Conservation (phyloP, 257 asterid species). For the Haberlea rhodopensis region DNA sequence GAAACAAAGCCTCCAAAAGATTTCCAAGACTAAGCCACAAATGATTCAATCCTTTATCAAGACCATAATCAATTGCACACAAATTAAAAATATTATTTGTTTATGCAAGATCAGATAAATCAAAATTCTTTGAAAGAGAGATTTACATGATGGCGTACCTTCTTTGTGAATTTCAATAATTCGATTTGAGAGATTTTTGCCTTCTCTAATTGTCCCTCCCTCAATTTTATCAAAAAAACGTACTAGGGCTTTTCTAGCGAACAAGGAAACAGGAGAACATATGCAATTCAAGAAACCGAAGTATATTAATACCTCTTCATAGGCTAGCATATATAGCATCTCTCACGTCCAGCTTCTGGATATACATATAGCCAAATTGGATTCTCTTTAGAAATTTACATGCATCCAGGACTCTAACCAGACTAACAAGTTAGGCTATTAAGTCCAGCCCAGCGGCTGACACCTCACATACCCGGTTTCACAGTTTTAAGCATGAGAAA, state of each 20-base stretch:
- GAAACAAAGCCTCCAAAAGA: neutral
- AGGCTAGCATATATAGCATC: neutral
- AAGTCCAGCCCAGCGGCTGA: too few species aligned
- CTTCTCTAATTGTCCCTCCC: slow-evolving; percentile 67
- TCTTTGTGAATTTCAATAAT: slow-evolving; percentile 65
- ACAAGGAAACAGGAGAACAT: slow-evolving; percentile 15
- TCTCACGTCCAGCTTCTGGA: neutral
- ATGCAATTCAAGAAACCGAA: neutral
- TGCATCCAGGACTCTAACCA: too few species aligned
- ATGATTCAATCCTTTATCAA: neutral
- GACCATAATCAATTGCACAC: neutral
- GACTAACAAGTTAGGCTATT: too few species aligned
- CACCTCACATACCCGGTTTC: too few species aligned
- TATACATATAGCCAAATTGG: neutral
- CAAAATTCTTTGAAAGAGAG: neutral
- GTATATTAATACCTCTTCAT: neutral
- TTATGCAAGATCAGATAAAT: neutral
- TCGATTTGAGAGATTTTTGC: slow-evolving; percentile 56
- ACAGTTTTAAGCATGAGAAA: too few species aligned
- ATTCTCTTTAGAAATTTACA: too few species aligned
- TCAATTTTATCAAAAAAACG: slow-evolving; percentile 76
- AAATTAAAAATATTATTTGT: neutral
- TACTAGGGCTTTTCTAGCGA: slow-evolving; percentile 76
- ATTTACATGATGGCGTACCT: slow-evolving; percentile 44
- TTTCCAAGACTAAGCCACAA: neutral